Percentiles rank a stretch among this genome's conserved stretches.
Evolutionary conservation across 2,329 filamentous ascomycete species (phyloP).

Genomic region (Xylariaceae sp.): DNA sequence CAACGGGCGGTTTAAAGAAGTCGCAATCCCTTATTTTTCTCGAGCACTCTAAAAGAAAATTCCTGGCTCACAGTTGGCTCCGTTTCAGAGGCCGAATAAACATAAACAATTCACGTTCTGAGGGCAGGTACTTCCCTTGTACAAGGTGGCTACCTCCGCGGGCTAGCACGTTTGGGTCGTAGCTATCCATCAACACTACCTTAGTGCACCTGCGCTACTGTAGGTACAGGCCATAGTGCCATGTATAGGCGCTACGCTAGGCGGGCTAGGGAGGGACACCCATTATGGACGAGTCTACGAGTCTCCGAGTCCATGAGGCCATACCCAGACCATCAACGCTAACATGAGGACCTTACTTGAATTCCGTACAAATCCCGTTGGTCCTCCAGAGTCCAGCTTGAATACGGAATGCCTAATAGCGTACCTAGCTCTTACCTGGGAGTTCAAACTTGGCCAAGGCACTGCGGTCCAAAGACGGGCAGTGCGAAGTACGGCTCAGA

Average conservation of each 20-base stretch:
- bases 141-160: conserved; percentile 13
- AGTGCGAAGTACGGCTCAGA: not conserved
- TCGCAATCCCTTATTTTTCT: conserved; percentile 14
- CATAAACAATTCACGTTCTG: conserved; percentile 20
- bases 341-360: too few species aligned
- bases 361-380: not conserved
- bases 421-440: not conserved
- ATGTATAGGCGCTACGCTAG: not conserved
- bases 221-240: not conserved
- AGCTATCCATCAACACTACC: not conserved
- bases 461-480: not conserved
- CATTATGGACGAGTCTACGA: not conserved
- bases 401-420: not conserved
- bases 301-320: too few species aligned
- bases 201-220: not conserved
- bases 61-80: conserved; percentile 9
- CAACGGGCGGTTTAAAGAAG: conserved; percentile 4
- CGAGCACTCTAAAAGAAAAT: not conserved
- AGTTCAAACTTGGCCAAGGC: not conserved
- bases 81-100: conserved; percentile 20
- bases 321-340: too few species aligned
- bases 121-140: conserved; percentile 6
- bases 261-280: not conserved
- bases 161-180: not conserved
- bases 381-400: not conserved